Base-by-base conservation (phyloP, 1,284 basidiomycete species). In the Phenoliferia sp. region DNA sequence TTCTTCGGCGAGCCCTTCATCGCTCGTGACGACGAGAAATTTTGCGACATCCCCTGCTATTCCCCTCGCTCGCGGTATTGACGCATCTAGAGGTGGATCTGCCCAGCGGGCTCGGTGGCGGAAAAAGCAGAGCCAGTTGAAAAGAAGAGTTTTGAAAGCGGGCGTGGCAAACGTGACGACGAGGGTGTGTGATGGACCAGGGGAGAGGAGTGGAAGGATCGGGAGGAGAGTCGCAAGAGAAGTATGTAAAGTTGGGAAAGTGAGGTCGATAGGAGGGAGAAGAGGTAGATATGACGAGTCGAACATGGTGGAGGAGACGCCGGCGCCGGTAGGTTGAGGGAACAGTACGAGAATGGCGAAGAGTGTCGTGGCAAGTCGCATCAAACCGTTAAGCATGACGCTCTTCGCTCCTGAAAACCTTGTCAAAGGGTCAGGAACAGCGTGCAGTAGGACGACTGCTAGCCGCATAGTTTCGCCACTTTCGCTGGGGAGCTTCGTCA, bases 91-190 rank as follows among this genome's bases (percentile, higher is more conserved):
- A 33, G 6, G 69, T 32, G 35, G 48, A 22, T 62, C 48, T 0
- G 64, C 71, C 71, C 71, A 73, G n/a, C 63, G 57, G 3, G 71
- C 71, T 29, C 61, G 60, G 63, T 69, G 55, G 17, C 67, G 68
- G 62, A 75, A 59, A 63, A 72, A 73, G 67, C 73, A 70, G 52
- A 75, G 69, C 63, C 70, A 69, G 70, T 74, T 71, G 70, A 67
- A 66, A 32, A 76, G 64, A 31, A 72, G 60, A 44, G 66, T 68
- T 60, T 76, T 66, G 71, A 75, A 74, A 22, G 68, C 70, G 34
- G 69, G 63, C 0, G 73, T 74, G 3, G 73, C 73, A 44, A 73
- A 63, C 2, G 73, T 74, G 57, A 73, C 66, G 66, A 71, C 56
- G 39, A 74, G 69, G 3, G 69, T 74, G 39, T 70, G 66, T 2